These are phyloP conservation scores for Trichaptum fuscoviolaceum DNA, from an alignment of 768 basidiomycete genomes.

Conservation along the genomic window DNA sequence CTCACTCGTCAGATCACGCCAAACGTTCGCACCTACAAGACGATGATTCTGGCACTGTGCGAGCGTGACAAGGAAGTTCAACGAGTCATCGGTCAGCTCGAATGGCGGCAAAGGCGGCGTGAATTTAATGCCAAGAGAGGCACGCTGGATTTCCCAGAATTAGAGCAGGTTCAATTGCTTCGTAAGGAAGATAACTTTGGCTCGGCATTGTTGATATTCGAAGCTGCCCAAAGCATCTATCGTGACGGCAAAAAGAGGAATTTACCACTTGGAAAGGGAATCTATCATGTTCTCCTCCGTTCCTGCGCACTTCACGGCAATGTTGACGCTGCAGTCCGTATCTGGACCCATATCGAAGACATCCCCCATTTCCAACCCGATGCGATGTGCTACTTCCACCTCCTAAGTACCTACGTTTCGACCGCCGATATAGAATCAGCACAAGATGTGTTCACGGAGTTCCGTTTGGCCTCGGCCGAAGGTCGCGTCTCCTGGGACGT, in stretches of 20 bases:
- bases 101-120: constrained; percentile 35
- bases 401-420: constrained; percentile 56
- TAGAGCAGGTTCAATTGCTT: constrained; percentile 39
- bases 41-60: constrained; percentile 57
- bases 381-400: constrained; percentile 40
- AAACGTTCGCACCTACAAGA: constrained; percentile 53
- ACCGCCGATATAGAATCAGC: constrained; percentile 43
- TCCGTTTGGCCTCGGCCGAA: constrained; percentile 33
- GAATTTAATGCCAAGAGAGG: constrained; percentile 24
- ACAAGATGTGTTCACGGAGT: constrained; percentile 61
- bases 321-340: constrained; percentile 53
- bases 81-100: constrained; percentile 36
- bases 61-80: constrained; percentile 64
- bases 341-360: constrained; percentile 60
- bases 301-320: constrained; percentile 55
- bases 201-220: constrained; percentile 69
- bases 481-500: constrained; percentile 32
- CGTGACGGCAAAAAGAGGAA: constrained; percentile 29
- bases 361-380: constrained; percentile 28
- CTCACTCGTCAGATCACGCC: constrained; percentile 57
- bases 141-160: constrained; percentile 22
- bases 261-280: constrained; percentile 6
- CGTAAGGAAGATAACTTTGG: constrained; percentile 63
- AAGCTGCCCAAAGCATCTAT: constrained; percentile 41
- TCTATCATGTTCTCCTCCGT: constrained; percentile 55